A percentile compares a stretch with the other conserved stretches of the same genome.
Conservation (phyloP, 495 filamentous ascomycete genomes). For the Penicillium manginii region DNA sequence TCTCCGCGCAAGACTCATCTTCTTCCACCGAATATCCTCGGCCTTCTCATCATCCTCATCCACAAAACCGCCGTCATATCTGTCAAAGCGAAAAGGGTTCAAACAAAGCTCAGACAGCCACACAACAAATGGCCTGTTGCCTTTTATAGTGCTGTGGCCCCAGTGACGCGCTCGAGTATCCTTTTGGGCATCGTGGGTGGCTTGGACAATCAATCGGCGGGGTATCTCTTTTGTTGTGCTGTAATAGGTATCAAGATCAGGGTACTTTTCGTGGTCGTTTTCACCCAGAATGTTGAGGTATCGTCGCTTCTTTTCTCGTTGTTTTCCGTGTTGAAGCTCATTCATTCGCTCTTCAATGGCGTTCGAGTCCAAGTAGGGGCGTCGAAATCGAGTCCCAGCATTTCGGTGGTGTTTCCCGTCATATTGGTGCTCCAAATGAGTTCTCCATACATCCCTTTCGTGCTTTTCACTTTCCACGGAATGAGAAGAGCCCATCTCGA, state of each 20-base stretch:
- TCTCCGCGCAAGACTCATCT: neutral
- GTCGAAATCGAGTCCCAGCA: neutral
- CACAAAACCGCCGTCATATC: slow-evolving; percentile 10
- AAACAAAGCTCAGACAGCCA: slow-evolving; percentile 14
- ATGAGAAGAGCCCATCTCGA: neutral
- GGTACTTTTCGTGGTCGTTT: slow-evolving; percentile 17
- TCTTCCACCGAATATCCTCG: neutral
- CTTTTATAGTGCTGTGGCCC: slow-evolving; percentile 11
- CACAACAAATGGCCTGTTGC: slow-evolving; percentile 13
- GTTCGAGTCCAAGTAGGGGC: neutral
- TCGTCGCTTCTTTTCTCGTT: slow-evolving; percentile 3
- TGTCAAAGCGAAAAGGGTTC: slow-evolving; percentile 14
- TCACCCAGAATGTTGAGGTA: slow-evolving; percentile 14
- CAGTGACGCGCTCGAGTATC: slow-evolving; percentile 13
- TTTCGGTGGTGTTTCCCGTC: neutral
- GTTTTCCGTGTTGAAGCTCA: slow-evolving; percentile 12
- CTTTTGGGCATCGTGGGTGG: slow-evolving; percentile 5
- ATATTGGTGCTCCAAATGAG: slow-evolving; percentile 3
- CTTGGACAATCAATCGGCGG: slow-evolving; percentile 20
- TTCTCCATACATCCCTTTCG: neutral
- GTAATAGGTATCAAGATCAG: slow-evolving; percentile 19
- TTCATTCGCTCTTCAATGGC: slow-evolving; percentile 13
- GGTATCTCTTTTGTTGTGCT: slow-evolving; percentile 16
- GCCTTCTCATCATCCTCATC: slow-evolving; percentile 7
- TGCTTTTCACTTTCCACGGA: neutral